Base-by-base conservation (phyloP, 768 basidiomycete genomes). In the Auriculariales sp. region DNA sequence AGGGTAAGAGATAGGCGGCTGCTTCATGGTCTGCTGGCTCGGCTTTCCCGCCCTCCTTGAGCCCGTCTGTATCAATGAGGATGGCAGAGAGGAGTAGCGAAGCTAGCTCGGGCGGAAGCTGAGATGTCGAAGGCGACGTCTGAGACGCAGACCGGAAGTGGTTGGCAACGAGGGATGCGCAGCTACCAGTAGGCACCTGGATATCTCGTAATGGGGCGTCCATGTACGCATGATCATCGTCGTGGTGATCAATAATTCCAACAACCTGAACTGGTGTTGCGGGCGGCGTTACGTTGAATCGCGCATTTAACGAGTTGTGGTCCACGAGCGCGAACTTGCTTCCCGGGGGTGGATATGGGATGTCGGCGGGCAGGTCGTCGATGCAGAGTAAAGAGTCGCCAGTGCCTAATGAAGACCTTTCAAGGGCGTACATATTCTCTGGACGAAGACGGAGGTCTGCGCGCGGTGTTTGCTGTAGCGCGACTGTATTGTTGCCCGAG, bases 231-330 rank as follows among this genome's bases (percentile, higher is more conserved):
- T 72, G 70, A 58, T 98, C 93, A 62, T 99, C 94, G 14, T 71
- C 79, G 59, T 98, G 92, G 59, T 99, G 94, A 62, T 99, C 95
- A 25, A 98, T 67, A 48, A 98, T 70, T 2, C 83, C 81, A 0
- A 75, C 69, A 9, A 98, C 88, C n/a, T 65, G 63, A 5, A 25
- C 39, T 19, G 19, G 19, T 9, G 22, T 25, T 0, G 69, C 65
- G 30, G 62, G 59, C 0, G 69, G 63, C 53, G 69, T 71, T 33
- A 65, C 60, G 2, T 52, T 32, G 59, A 76, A 83, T 31, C 58
- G 57, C 1, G 66, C 57, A 25, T 62, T 65, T 19, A 95, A 72
- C 5, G 70, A 69, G 59, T 98, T 99, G 64, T 97, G 93, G 63
- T 99, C 95, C 36, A 97, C 90, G 15, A 99, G 72, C 0, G 79